These are phyloP conservation scores for Nitzschia sp. DNA, from an alignment of 108 stramenopile genomes.

Conservation along the genomic window DNA sequence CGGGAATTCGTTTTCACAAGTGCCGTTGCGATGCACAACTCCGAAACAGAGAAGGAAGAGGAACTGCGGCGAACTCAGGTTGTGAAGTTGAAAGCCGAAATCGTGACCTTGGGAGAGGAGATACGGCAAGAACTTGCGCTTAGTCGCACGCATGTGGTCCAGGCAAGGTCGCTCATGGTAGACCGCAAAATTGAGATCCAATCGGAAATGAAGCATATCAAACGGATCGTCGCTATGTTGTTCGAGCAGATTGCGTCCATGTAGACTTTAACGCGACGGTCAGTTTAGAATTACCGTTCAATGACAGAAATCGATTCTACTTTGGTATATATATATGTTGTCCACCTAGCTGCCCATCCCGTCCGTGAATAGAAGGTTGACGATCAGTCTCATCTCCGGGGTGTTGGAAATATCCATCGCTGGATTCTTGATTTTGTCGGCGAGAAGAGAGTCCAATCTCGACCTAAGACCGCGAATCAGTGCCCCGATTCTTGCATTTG, in stretches of 20 bases:
- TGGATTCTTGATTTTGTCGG: constrained; percentile 65
- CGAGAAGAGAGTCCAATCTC: constrained; percentile 74
- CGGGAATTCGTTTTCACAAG: constrained; percentile 57
- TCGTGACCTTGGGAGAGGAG: constrained; percentile 28
- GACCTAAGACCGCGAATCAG: constrained; percentile 83
- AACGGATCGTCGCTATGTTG: constrained; percentile 14
- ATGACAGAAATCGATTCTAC: too few species aligned
- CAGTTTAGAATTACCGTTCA: too few species aligned
- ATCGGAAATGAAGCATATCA: constrained; percentile 67
- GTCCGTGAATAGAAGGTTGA: constrained; percentile 47
- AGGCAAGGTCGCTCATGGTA: constrained; percentile 48
- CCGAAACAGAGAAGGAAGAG: constrained; percentile 53
- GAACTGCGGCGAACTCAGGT: constrained; percentile 55
- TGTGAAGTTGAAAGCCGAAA: constrained; percentile 31
- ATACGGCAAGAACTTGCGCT: constrained; percentile 37
- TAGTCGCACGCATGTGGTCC: constrained; percentile 53
- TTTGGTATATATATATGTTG: too few species aligned
- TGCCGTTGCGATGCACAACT: constrained; percentile 43
- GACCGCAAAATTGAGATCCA: constrained; percentile 59
- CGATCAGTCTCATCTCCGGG: constrained; percentile 70
- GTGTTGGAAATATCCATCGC: constrained; percentile 56
- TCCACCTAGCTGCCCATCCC: constrained; percentile 32
- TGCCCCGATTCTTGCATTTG: constrained; percentile 89
- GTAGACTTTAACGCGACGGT: too few species aligned
- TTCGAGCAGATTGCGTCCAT: too few species aligned